Conservation (phyloP, 805 yeast genomes). For the Myxozyma monticola region DNA sequence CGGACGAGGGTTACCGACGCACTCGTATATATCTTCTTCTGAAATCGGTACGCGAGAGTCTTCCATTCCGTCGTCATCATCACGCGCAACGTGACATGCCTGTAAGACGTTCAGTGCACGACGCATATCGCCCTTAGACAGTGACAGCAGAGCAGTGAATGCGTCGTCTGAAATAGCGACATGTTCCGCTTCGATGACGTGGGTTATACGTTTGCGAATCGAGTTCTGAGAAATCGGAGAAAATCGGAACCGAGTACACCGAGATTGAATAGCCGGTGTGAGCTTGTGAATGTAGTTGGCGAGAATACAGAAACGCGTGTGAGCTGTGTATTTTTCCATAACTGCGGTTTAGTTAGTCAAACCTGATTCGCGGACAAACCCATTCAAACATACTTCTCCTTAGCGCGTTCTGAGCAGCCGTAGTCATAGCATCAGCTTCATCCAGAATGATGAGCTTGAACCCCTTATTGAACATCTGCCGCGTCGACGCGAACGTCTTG, state of each 20-base stretch:
- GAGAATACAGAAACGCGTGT: slow-evolving; percentile 89
- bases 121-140: slow-evolving; percentile 97
- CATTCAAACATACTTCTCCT: slow-evolving; percentile 76
- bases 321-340: slow-evolving; percentile 80
- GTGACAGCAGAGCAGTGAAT: slow-evolving; percentile 58
- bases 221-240: slow-evolving; percentile 74
- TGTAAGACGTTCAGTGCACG: slow-evolving; percentile 89
- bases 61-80: slow-evolving; percentile 20
- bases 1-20: slow-evolving; percentile 95
- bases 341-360: slow-evolving; percentile 45
- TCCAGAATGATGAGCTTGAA: slow-evolving; percentile 89
- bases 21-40: slow-evolving; percentile 79
- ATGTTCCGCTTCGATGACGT: slow-evolving; percentile 69
- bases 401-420: slow-evolving; percentile 93
- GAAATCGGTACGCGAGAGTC: slow-evolving; percentile 55
- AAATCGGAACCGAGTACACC: slow-evolving; percentile 95
- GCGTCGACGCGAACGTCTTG: slow-evolving; percentile 92
- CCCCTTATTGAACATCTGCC: slow-evolving; percentile 94
- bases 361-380: slow-evolving; percentile 56
- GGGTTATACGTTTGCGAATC: slow-evolving; percentile 62
- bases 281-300: slow-evolving; percentile 95
- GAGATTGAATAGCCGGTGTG: slow-evolving; percentile 89
- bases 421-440: slow-evolving; percentile 97
- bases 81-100: slow-evolving; percentile 78
- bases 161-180: slow-evolving; percentile 63